Conservation (phyloP, 768 basidiomycete species). For the Boletus reticuloceps region DNA sequence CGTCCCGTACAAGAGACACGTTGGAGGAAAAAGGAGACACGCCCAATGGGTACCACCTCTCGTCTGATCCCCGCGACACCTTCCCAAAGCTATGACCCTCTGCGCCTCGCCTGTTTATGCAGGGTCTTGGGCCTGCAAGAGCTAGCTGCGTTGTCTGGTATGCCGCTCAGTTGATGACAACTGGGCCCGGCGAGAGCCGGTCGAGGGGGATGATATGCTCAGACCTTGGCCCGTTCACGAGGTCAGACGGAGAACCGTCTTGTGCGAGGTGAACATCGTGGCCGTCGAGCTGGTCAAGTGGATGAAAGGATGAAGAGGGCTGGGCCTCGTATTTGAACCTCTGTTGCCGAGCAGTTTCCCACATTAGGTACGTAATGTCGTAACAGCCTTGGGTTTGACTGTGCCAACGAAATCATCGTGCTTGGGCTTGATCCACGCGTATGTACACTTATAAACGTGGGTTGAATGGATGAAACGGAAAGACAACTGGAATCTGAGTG, state of each 20-base stretch:
- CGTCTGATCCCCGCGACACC: conserved; percentile 52
- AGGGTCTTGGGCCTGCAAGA: conserved; percentile 42
- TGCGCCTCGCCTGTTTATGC: conserved; percentile 10
- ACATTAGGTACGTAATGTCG: no score
- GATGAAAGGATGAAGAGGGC: neutral
- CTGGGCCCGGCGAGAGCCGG: conserved; percentile 59
- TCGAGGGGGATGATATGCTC: conserved; percentile 63
- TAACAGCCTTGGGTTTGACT: no score
- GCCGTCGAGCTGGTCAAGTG: conserved; percentile 46
- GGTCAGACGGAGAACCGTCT: conserved; percentile 29
- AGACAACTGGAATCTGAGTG: no score
- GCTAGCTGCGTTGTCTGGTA: conserved; percentile 56
- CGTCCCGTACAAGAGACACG: conserved; percentile 1
- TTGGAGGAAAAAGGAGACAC: conserved; percentile 10
- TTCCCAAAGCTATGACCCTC: conserved; percentile 40
- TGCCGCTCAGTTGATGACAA: conserved; percentile 54
- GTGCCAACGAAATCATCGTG: no score
- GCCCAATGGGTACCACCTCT: neutral
- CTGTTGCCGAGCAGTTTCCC: neutral
- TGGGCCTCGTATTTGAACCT: neutral
- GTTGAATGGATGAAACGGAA: no score
- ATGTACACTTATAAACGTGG: no score
- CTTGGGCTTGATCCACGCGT: no score
- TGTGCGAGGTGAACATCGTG: conserved; percentile 63
- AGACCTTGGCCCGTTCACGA: conserved; percentile 79